phyloP scores from a whole-genome alignment of 2,329 filamentous ascomycete genomes.

The Hypocrella siamensis region DNA sequence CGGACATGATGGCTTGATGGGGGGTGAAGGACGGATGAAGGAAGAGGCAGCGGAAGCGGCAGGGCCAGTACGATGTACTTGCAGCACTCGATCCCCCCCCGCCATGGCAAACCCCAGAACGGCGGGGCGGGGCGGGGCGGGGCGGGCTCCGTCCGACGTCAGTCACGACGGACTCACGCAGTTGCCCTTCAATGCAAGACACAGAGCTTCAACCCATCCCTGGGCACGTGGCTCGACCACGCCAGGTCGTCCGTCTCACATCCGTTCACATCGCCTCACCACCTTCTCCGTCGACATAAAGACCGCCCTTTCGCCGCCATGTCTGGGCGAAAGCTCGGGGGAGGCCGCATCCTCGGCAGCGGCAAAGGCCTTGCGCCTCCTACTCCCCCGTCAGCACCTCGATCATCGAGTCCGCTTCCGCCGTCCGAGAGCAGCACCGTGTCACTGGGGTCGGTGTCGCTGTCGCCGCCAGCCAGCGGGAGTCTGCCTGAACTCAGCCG shows the following conservation, averaged over 20 bases:
- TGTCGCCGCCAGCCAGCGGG: conserved; percentile 43
- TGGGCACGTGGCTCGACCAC: conserved; percentile 17
- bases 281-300: neutral
- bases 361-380: conserved; percentile 66
- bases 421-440: conserved; percentile 57
- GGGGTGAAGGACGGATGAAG: no score
- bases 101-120: no score
- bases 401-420: conserved; percentile 32
- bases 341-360: conserved; percentile 79
- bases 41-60: no score
- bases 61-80: no score
- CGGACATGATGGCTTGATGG: neutral
- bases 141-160: no score
- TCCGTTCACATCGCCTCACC: no score
- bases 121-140: no score
- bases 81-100: no score
- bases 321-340: conserved; percentile 77
- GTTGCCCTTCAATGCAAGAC: no score
- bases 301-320: conserved; percentile 28
- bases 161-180: no score
- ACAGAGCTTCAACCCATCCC: no score
- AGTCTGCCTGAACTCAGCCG: conserved; percentile 56
- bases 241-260: conserved; percentile 18
- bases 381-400: conserved; percentile 23
- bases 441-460: conserved; percentile 56